A percentile compares a stretch with the other conserved stretches of the same genome.
Evolutionary conservation across 495 filamentous ascomycete genomes (phyloP).

Genomic region (Tetracladium marchalianum): DNA sequence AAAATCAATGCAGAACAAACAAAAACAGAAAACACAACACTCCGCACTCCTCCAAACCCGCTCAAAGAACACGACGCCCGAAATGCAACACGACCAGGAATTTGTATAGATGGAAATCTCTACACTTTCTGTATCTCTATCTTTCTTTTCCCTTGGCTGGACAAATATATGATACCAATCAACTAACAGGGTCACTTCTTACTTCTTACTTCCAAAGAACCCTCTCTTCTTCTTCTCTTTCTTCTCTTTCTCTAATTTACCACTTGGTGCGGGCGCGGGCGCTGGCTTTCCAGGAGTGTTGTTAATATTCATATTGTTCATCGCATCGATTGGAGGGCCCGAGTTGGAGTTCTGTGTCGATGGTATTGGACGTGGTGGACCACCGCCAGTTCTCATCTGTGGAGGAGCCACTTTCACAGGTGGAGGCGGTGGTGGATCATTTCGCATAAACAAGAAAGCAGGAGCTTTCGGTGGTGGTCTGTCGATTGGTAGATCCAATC

Average conservation of each 20-base stretch:
- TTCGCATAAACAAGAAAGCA: slow-evolving; percentile 76
- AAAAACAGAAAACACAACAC: too few relatives aligned
- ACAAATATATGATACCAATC: too few relatives aligned
- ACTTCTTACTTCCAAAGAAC: slow-evolving; percentile 63
- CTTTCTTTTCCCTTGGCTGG: too few relatives aligned
- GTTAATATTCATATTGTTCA: slow-evolving; percentile 49
- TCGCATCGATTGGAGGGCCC: slow-evolving; percentile 42
- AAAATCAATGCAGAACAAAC: too few relatives aligned
- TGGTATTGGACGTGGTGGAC: slow-evolving; percentile 1
- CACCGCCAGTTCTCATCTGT: slow-evolving; percentile 10
- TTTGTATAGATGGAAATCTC: too few relatives aligned
- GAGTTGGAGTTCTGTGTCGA: not conserved
- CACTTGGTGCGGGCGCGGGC: slow-evolving; percentile 28
- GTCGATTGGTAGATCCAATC: slow-evolving; percentile 73
- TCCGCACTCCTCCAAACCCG: too few relatives aligned
- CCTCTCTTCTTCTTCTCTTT: slow-evolving; percentile 68
- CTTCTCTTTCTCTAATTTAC: slow-evolving; percentile 37
- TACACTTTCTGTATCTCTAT: too few relatives aligned
- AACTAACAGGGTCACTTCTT: too few relatives aligned
- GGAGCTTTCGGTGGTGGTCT: slow-evolving; percentile 71
- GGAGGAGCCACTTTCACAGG: slow-evolving; percentile 11
- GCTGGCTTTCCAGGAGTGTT: slow-evolving; percentile 1
- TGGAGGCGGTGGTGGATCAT: slow-evolving; percentile 34
- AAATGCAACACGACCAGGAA: too few relatives aligned
- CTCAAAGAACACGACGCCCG: too few relatives aligned